phyloP scores from a whole-genome alignment of 2,329 filamentous ascomycete species.

The Triangularia setosa region DNA sequence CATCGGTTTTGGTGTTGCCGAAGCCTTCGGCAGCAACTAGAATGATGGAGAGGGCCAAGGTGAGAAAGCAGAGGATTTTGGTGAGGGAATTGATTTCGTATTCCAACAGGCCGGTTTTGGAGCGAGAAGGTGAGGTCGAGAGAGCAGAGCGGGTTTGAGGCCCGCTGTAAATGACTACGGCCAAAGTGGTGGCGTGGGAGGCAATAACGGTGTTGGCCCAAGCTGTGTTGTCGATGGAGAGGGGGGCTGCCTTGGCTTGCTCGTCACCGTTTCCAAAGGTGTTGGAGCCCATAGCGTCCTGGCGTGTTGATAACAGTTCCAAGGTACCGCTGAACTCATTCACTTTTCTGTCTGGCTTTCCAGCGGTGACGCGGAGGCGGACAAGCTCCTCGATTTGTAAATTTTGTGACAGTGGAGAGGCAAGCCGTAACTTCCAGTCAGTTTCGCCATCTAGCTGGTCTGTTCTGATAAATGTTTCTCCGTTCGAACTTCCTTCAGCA shows the following conservation, averaged over 20 bases:
- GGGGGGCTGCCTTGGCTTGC: conserved; percentile 58
- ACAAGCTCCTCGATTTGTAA: conserved; percentile 69
- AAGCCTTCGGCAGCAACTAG: conserved; percentile 87
- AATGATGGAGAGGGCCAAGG: conserved; percentile 77
- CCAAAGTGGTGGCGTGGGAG: conserved; percentile 82
- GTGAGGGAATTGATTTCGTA: conserved; percentile 96
- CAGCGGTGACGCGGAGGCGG: conserved; percentile 68
- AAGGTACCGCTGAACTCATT: conserved; percentile 94
- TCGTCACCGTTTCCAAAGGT: conserved; percentile 26
- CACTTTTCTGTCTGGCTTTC: conserved; percentile 88
- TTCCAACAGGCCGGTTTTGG: conserved; percentile 89
- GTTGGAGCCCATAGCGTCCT: conserved; percentile 38
- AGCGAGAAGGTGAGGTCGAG: conserved; percentile 86
- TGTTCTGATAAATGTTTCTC: conserved; percentile 94
- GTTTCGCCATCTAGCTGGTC: conserved; percentile 98
- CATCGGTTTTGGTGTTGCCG: conserved; percentile 57
- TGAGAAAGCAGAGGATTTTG: conserved; percentile 90
- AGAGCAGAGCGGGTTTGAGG: conserved; percentile 90
- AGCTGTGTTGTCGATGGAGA: conserved; percentile 94
- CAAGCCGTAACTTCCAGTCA: conserved; percentile 93
- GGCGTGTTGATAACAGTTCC: conserved; percentile 60
- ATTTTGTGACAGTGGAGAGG: conserved; percentile 80
- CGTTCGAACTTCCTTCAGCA: conserved; percentile 44
- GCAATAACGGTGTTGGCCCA: conserved; percentile 98
- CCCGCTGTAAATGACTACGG: conserved; percentile 91